Evolutionary conservation across 2,329 filamentous ascomycete genomes (phyloP).

Genomic region (Lasiodiplodia hormozganensis): DNA sequence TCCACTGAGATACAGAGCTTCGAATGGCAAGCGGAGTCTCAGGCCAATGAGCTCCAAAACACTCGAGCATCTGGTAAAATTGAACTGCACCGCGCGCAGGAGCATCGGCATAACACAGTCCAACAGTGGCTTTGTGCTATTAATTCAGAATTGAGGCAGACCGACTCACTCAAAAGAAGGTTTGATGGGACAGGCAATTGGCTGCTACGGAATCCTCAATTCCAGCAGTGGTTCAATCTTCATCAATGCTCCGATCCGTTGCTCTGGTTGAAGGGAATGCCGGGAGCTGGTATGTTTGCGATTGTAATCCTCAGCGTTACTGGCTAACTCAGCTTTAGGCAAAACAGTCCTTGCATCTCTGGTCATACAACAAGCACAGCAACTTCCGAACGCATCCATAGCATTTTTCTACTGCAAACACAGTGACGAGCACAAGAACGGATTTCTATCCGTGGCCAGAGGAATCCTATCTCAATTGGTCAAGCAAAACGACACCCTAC

Average conservation of each 20-base stretch:
- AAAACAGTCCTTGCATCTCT: conserved; percentile 53
- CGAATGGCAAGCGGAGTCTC: no score
- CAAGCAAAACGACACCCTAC: conserved; percentile 33
- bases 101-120: no score
- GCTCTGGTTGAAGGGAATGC: conserved; percentile 50
- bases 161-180: no score
- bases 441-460: conserved; percentile 41
- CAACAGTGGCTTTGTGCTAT: no score
- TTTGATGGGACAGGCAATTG: background rate
- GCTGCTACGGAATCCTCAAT: background rate
- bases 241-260: conserved; percentile 33
- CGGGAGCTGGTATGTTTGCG: conserved; percentile 46
- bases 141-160: no score
- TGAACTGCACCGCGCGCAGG: no score
- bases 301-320: background rate
- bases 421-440: conserved; percentile 38
- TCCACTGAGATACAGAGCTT: no score
- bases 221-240: conserved; percentile 12
- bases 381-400: conserved; percentile 29
- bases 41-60: no score
- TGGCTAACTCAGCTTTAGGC: conserved; percentile 36
- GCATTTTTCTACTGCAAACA: conserved; percentile 53
- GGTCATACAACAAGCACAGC: conserved; percentile 45
- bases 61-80: no score
- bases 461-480: conserved; percentile 45